Evolutionary conservation across 768 basidiomycete species (phyloP).

Genomic region (Rhodotorula toruloides): DNA sequence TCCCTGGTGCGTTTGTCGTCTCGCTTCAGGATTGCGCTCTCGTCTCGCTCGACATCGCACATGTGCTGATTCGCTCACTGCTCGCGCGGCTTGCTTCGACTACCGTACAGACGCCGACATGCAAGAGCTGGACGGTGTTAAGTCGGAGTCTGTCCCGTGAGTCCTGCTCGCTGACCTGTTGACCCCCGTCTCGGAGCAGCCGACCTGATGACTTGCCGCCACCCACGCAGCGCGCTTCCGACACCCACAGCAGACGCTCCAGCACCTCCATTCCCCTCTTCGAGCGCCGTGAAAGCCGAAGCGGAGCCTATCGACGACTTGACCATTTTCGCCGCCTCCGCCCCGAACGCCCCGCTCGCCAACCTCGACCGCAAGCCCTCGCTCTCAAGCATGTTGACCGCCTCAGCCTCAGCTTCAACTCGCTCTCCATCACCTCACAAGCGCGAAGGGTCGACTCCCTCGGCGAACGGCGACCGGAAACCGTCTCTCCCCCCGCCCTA

Average conservation of each 20-base stretch:
- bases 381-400: not conserved
- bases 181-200: not conserved
- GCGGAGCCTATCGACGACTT: not conserved
- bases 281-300: not conserved
- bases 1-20: too few relatives aligned
- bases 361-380: not conserved
- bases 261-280: not conserved
- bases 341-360: not conserved
- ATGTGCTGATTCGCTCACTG: too few relatives aligned
- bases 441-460: not conserved
- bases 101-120: too few relatives aligned
- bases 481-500: constrained; percentile 14
- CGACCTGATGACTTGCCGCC: not conserved
- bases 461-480: constrained; percentile 4
- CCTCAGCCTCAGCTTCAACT: not conserved
- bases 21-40: too few relatives aligned
- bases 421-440: too few relatives aligned
- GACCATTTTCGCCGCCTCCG: not conserved
- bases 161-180: not conserved
- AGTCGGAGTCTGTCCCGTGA: not conserved
- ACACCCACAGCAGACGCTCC: not conserved
- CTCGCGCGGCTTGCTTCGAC: too few relatives aligned
- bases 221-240: not conserved
- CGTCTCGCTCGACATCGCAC: too few relatives aligned
- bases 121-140: too few relatives aligned